Evolutionary conservation across 2,329 filamentous ascomycete species (phyloP), one percentile per base, ranked within the genome.

Genomic region (Microdochium trichocladiopsis): DNA sequence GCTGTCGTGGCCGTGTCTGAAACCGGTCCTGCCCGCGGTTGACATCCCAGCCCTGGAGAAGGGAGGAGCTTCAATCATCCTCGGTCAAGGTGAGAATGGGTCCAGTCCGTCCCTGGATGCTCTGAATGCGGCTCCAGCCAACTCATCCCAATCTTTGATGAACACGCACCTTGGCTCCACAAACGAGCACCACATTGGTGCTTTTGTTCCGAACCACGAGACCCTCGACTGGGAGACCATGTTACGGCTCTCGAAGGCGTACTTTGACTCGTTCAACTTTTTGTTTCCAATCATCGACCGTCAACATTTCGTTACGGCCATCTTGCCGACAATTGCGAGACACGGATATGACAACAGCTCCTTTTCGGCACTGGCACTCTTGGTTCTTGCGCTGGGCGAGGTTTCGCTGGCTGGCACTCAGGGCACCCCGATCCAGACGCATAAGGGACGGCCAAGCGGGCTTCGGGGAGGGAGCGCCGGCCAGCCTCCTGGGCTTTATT

Each of bases 261-360:
- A 80, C 59, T 85, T 85, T 60, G 76, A 81, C 57, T 77, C 73
- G 2, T 80, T 81, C 65, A 84, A 84, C 60, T 69, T 80, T 12
- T 60, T 83, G 14, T 77, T 78, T 57, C 82, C 82, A 0, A 73
- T 85, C 36, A 69, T 85, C 60, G 79, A 83, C 55, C 70, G 78
- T n/a, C 73, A 79, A 31, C 67, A 65, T 22, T 85, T 84, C 61
- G 66, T 73, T 55, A 69, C 72, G 8, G 69, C 73, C 36, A 74
- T 70, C 2, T 60, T 84, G 9, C 64, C 68, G 1, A 63, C 69
- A 5, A 70, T 83, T 2, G 60, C 76, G 37, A 69, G 67, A 12
- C 69, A 73, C 48, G 75, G 77, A 0, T 79, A 82, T 56, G 70
- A 74, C 56, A 72, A 79, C 45, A 73, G 75, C 50, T 66, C 69